These are phyloP conservation scores for Debaryomyces coudertii DNA, from an alignment of 1,139 yeast species.

Conservation along the genomic window DNA sequence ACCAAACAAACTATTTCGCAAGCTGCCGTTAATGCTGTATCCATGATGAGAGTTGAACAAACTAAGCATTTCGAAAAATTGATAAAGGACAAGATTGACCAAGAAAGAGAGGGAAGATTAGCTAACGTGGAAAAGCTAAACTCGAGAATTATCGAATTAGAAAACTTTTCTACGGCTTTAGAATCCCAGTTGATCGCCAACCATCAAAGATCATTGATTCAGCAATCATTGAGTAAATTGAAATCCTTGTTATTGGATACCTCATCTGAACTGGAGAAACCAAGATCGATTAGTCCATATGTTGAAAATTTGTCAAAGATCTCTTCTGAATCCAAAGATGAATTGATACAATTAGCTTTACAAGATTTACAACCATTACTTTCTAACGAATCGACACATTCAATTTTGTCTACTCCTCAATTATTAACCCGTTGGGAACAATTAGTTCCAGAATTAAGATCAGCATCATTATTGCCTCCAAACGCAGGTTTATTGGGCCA, in stretches of 20 bases:
- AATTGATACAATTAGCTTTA: slow-evolving; percentile 41
- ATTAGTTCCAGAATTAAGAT: slow-evolving; percentile 83
- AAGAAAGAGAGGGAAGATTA: slow-evolving; percentile 82
- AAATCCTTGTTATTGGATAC: slow-evolving; percentile 46
- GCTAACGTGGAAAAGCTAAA: slow-evolving; percentile 66
- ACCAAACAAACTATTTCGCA: slow-evolving; percentile 68
- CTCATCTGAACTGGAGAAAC: slow-evolving; percentile 29
- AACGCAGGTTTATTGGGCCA: slow-evolving; percentile 96
- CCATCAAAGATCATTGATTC: slow-evolving; percentile 59
- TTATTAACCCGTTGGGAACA: slow-evolving; percentile 72
- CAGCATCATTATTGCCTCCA: slow-evolving; percentile 87
- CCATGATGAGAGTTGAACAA: slow-evolving; percentile 71
- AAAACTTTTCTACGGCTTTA: slow-evolving; percentile 59
- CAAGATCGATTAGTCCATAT: slow-evolving; percentile 44
- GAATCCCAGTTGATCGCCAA: slow-evolving; percentile 59
- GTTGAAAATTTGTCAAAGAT: slow-evolving; percentile 50
- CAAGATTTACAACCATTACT: slow-evolving; percentile 45
- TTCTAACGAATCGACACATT: slow-evolving; percentile 55
- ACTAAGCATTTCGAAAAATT: slow-evolving; percentile 71
- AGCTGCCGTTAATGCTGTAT: slow-evolving; percentile 78
- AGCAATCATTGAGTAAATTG: slow-evolving; percentile 58
- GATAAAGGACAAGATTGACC: slow-evolving; percentile 65
- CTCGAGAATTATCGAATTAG: slow-evolving; percentile 59
- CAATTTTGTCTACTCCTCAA: slow-evolving; percentile 68
- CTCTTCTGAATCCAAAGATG: slow-evolving; percentile 47